Evolutionary conservation across 345 rosid genomes (phyloP).

Genomic region (Crucihimalaya himalaica): DNA sequence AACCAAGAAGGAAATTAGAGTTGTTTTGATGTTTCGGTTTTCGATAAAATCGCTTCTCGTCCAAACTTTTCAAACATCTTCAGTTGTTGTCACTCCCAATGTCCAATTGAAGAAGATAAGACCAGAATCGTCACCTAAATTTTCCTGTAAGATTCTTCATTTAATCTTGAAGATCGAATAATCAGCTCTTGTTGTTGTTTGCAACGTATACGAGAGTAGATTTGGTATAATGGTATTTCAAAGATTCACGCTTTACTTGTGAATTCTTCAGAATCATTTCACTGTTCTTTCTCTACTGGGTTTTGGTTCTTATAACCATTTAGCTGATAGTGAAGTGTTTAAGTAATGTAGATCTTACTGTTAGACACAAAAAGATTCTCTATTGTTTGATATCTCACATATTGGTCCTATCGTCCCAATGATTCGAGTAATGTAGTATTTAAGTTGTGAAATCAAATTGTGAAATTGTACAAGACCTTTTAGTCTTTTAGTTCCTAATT

Average conservation of each 20-base stretch:
- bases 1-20: background rate
- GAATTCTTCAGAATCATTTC: background rate
- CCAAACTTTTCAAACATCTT: background rate
- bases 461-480: background rate
- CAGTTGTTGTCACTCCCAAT: background rate
- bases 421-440: constrained; percentile 21
- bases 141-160: background rate
- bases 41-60: background rate
- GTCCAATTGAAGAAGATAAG: background rate
- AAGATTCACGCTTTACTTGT: constrained; percentile 7
- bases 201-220: constrained; percentile 1
- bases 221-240: background rate
- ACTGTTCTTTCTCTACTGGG: constrained; percentile 3
- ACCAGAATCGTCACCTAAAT: background rate
- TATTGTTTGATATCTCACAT: background rate
- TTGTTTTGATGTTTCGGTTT: background rate
- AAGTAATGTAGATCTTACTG: constrained; percentile 45
- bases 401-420: background rate
- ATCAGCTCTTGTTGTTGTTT: constrained; percentile 7
- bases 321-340: background rate
- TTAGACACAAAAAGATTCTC: background rate
- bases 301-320: background rate
- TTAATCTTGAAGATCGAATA: background rate
- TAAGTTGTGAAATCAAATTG: background rate
- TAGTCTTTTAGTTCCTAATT: background rate